Conservation (phyloP, 108 stramenopile genomes). For the Fragilaria radians region DNA sequence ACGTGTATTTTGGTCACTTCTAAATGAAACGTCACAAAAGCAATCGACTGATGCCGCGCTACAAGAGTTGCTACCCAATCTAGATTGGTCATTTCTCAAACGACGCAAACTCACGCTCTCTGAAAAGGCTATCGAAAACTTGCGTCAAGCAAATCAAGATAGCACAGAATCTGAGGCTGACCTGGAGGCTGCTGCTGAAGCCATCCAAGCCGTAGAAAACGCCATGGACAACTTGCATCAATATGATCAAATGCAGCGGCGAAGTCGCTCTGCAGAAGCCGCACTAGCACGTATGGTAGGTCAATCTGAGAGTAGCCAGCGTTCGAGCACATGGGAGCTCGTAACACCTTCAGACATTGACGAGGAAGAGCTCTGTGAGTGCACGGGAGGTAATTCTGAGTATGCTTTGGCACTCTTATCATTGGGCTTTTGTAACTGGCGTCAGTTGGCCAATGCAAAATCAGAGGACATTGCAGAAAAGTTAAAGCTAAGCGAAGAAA, state of each 20-base stretch:
- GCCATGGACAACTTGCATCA: slow-evolving; percentile 53
- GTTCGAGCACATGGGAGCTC: slow-evolving; percentile 35
- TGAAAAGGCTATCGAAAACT: slow-evolving; percentile 80
- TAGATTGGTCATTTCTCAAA: slow-evolving; percentile 79
- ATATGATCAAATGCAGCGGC: slow-evolving; percentile 18
- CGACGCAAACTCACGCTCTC: slow-evolving; percentile 61
- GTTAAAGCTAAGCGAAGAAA: slow-evolving; percentile 9
- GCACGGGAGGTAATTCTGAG: slow-evolving; percentile 31
- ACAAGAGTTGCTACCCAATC: slow-evolving; percentile 40
- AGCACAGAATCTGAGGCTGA: slow-evolving; percentile 14
- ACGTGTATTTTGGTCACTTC: slow-evolving; percentile 63
- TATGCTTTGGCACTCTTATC: slow-evolving; percentile 16
- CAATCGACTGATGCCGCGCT: slow-evolving; percentile 34
- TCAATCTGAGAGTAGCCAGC: background rate
- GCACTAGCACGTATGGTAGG: slow-evolving; percentile 35
- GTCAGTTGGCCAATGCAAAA: slow-evolving; percentile 64
- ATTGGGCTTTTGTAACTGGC: slow-evolving; percentile 54
- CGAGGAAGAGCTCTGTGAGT: slow-evolving; percentile 63
- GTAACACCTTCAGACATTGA: slow-evolving; percentile 64
- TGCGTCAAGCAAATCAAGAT: slow-evolving; percentile 46
- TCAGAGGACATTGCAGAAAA: slow-evolving; percentile 10
- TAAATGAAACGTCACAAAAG: slow-evolving; percentile 15
- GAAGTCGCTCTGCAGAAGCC: slow-evolving; percentile 35
- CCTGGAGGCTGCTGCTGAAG: slow-evolving; percentile 36
- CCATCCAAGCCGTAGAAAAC: slow-evolving; percentile 47